Evolutionary conservation across 352 stramenopile species (phyloP).

Genomic region (Phytophthora pluvialis): DNA sequence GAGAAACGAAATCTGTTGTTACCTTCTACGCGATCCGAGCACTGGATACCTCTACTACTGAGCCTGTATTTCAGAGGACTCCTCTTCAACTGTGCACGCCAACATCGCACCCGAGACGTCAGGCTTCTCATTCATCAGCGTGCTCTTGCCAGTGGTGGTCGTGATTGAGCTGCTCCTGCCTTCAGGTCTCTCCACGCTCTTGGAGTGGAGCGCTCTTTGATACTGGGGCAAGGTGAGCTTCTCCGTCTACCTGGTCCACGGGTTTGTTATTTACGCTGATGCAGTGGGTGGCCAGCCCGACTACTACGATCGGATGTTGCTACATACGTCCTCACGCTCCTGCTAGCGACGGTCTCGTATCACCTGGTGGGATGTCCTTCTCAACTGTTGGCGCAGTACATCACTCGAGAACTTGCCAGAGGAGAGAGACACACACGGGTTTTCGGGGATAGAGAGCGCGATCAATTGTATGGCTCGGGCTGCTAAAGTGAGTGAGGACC

Average conservation of each 20-base stretch:
- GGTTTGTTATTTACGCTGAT: conserved; percentile 38
- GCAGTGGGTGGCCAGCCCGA: background rate
- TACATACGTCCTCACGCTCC: conserved; percentile 32
- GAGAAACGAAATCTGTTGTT: too few species aligned
- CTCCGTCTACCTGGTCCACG: conserved; percentile 51
- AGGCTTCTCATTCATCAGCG: conserved; percentile 33
- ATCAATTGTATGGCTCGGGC: too few species aligned
- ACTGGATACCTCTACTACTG: conserved; percentile 33
- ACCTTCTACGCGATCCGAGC: conserved; percentile 13
- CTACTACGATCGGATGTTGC: conserved; percentile 31
- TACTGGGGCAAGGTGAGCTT: conserved; percentile 54
- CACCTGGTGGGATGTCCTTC: conserved; percentile 48
- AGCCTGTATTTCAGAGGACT: conserved; percentile 28
- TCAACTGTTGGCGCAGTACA: conserved; percentile 34
- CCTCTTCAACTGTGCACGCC: conserved; percentile 32
- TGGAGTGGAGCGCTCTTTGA: conserved; percentile 16
- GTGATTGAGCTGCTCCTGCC: conserved; percentile 43
- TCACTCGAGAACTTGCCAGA: conserved; percentile 20
- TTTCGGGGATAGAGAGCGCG: too few species aligned
- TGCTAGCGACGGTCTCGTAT: conserved; percentile 45
- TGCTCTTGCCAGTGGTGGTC: conserved; percentile 33
- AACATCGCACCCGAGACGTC: conserved; percentile 10
- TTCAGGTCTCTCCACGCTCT: conserved; percentile 21
- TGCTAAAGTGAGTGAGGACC: too few species aligned
- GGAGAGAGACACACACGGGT: background rate